Evolutionary conservation across 2,329 filamentous ascomycete species (phyloP).

Genomic region (Ustulina deusta): DNA sequence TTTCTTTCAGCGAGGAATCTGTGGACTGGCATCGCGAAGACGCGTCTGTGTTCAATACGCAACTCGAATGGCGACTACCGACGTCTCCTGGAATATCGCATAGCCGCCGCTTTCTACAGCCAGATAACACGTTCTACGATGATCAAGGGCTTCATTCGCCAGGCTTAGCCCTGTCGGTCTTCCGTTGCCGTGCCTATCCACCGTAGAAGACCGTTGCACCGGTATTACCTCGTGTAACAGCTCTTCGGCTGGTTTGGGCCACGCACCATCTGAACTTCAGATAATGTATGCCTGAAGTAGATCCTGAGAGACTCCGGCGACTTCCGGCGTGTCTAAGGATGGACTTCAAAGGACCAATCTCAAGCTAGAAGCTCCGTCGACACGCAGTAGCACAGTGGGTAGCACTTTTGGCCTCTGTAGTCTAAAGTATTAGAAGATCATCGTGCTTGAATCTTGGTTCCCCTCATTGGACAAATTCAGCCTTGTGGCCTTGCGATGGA

Average conservation of each 20-base stretch:
- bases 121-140: constrained; percentile 22
- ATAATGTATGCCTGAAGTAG: constrained; percentile 27
- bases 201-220: constrained; percentile 10
- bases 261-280: constrained; percentile 22
- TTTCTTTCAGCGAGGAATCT: constrained; percentile 26
- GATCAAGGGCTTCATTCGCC: constrained; percentile 13
- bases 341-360: constrained; percentile 4
- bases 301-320: constrained; percentile 5
- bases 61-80: constrained; percentile 4
- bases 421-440: neutral
- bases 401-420: constrained; percentile 11
- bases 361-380: constrained; percentile 13
- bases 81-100: constrained; percentile 7
- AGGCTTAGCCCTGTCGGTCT: neutral
- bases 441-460: constrained; percentile 7
- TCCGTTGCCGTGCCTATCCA: neutral
- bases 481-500: constrained; percentile 19
- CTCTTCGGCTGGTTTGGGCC: constrained; percentile 10
- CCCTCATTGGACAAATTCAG: constrained; percentile 18
- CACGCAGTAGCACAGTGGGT: constrained; percentile 4
- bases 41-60: constrained; percentile 16
- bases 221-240: constrained; percentile 23
- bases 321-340: constrained; percentile 9
- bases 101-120: constrained; percentile 13
- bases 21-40: constrained; percentile 13